These are phyloP conservation scores for Tolypocladium amazonense DNA, from an alignment of 2,329 filamentous ascomycete genomes.

Conservation along the genomic window DNA sequence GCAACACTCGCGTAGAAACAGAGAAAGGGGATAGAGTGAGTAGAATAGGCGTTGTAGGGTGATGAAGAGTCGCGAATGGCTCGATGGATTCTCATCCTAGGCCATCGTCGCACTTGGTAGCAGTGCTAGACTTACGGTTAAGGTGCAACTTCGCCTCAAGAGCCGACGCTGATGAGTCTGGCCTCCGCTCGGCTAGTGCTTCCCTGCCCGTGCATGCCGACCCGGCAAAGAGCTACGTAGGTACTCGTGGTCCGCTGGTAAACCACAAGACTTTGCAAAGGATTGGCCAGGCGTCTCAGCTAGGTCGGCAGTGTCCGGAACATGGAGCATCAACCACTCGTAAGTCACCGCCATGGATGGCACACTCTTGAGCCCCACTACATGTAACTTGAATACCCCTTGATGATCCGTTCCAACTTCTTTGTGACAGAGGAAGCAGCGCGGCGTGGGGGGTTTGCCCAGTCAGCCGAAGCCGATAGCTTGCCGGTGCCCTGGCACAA, in stretches of 20 bases:
- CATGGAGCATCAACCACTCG: too few relatives aligned
- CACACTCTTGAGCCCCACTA: background rate
- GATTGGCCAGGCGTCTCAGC: too few relatives aligned
- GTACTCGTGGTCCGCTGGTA: background rate
- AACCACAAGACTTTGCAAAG: background rate
- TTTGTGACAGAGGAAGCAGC: background rate
- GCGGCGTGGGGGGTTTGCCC: background rate
- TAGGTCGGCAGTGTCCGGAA: too few relatives aligned
- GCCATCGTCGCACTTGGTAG: background rate
- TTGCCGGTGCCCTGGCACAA: background rate
- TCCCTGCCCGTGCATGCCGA: background rate
- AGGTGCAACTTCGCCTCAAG: background rate
- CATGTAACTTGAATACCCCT: background rate
- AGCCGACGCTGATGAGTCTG: background rate
- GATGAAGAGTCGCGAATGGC: background rate
- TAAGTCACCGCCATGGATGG: background rate
- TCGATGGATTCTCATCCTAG: background rate
- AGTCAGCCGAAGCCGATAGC: background rate
- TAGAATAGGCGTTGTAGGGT: too few relatives aligned
- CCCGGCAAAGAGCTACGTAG: background rate
- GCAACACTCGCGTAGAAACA: background rate
- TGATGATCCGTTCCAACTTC: background rate
- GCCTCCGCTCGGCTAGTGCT: background rate
- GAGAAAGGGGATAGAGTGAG: background rate
- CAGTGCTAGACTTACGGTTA: background rate